Conservation (phyloP, 1,139 yeast genomes). For the Yamadazyma conglobata region DNA sequence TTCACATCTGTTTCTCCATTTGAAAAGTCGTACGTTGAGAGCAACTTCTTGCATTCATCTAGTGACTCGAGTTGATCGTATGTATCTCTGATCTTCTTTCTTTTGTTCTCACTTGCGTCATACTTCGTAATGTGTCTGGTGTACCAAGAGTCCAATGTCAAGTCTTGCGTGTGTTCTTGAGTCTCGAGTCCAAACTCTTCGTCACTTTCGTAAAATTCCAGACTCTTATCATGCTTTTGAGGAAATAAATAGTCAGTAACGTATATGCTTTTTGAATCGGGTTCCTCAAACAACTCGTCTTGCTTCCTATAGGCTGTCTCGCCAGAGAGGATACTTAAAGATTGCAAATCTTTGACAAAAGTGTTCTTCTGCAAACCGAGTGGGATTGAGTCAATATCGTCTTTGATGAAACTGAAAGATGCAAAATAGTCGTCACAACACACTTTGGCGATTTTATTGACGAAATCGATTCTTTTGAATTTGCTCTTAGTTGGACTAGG, state of each 20-base stretch:
- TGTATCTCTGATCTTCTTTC: conserved; percentile 15
- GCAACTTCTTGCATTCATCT: too few relatives aligned
- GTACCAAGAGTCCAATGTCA: conserved; percentile 18
- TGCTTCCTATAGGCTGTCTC: conserved; percentile 30
- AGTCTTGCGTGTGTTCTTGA: conserved; percentile 6
- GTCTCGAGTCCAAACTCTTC: conserved; percentile 17
- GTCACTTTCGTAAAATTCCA: conserved; percentile 12
- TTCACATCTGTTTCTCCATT: conserved; percentile 12
- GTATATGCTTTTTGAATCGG: conserved; percentile 13
- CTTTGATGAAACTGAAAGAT: conserved; percentile 67
- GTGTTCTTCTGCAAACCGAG: conserved; percentile 42
- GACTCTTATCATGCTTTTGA: conserved; percentile 4
- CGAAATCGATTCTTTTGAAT: conserved; percentile 50
- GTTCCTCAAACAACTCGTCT: conserved; percentile 26
- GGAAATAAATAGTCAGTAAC: conserved; percentile 28
- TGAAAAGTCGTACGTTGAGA: too few relatives aligned
- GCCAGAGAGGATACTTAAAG: conserved; percentile 44
- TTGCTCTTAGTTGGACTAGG: conserved; percentile 38
- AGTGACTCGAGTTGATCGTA: conserved; percentile 16
- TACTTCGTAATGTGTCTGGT: conserved; percentile 16
- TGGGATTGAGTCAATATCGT: conserved; percentile 57
- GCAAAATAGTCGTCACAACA: conserved; percentile 63
- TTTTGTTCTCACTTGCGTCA: conserved; percentile 16
- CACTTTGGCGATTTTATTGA: conserved; percentile 57
- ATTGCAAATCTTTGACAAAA: conserved; percentile 45